These are phyloP conservation scores for Malassezia sympodialis DNA, from an alignment of 1,284 basidiomycete species.

Conservation along the genomic window DNA sequence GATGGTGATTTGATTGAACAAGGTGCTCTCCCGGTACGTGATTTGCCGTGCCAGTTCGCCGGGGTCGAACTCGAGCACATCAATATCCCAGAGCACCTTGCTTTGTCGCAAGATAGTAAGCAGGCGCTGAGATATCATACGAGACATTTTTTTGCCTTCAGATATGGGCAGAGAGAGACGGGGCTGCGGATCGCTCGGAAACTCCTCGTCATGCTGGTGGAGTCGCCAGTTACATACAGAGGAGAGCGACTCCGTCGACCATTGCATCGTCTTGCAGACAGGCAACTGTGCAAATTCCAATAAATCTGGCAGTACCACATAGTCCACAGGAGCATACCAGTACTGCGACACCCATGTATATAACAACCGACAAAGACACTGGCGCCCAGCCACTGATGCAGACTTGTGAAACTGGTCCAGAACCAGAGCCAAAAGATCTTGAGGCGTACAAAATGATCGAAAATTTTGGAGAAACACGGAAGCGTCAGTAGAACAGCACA, in stretches of 20 bases:
- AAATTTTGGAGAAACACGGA: conserved; percentile 80
- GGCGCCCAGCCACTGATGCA: background rate
- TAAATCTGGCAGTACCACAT: conserved; percentile 54
- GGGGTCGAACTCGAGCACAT: conserved; percentile 75
- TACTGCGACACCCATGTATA: conserved; percentile 85
- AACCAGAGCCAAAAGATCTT: conserved; percentile 64
- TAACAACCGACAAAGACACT: conserved; percentile 69
- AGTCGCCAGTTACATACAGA: conserved; percentile 14
- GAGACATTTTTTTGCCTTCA: conserved; percentile 37
- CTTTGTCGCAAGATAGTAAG: conserved; percentile 53
- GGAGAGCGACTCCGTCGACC: conserved; percentile 22
- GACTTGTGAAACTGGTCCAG: conserved; percentile 69
- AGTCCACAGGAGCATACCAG: conserved; percentile 60
- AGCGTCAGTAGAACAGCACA: conserved; percentile 49
- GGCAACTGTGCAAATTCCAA: conserved; percentile 56
- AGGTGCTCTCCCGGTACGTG: conserved; percentile 45
- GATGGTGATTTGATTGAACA: conserved; percentile 47
- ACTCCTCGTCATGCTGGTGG: background rate
- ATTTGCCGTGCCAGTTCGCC: conserved; percentile 57
- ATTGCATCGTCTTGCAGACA: conserved; percentile 50
- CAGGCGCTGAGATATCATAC: conserved; percentile 72
- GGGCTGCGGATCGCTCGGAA: background rate
- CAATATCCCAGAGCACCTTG: conserved; percentile 23
- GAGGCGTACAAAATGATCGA: conserved; percentile 75
- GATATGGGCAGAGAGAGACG: background rate